Conservation (phyloP, 257 asterid species). For the Ophiorrhiza pumila region DNA sequence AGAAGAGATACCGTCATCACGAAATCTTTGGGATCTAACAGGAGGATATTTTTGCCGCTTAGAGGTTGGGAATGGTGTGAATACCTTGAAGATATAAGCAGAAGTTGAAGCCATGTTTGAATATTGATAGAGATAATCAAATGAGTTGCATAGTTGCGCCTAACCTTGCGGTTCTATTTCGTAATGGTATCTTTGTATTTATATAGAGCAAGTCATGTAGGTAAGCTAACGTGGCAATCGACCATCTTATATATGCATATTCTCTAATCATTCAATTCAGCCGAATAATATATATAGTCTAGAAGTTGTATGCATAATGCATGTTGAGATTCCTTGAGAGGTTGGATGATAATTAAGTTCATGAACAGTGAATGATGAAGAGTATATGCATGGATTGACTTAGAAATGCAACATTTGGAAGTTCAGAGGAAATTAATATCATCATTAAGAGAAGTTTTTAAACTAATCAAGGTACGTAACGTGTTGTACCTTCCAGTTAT, state of each 20-base stretch:
- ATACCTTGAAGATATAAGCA: slow-evolving; percentile 15
- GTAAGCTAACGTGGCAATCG: slow-evolving; percentile 2
- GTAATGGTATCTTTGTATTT: background rate
- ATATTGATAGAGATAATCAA: slow-evolving; percentile 4
- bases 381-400: too few relatives aligned
- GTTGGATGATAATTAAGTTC: too few relatives aligned
- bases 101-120: slow-evolving; percentile 24
- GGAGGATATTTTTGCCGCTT: slow-evolving; percentile 28
- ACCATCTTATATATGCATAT: background rate
- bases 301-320: too few relatives aligned
- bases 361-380: too few relatives aligned
- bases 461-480: too few relatives aligned
- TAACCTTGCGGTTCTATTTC: background rate
- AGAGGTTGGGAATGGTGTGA: slow-evolving; percentile 16
- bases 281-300: too few relatives aligned
- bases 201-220: background rate
- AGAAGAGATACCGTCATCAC: slow-evolving; percentile 35
- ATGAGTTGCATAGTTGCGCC: background rate
- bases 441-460: too few relatives aligned
- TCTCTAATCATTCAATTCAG: too few relatives aligned
- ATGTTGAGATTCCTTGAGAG: background rate
- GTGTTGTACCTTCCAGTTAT: too few relatives aligned
- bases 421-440: background rate
- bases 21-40: slow-evolving; percentile 28
- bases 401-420: background rate